phyloP scores from a whole-genome alignment of 202 grass and related monocot species.

The Carex arenaria region DNA sequence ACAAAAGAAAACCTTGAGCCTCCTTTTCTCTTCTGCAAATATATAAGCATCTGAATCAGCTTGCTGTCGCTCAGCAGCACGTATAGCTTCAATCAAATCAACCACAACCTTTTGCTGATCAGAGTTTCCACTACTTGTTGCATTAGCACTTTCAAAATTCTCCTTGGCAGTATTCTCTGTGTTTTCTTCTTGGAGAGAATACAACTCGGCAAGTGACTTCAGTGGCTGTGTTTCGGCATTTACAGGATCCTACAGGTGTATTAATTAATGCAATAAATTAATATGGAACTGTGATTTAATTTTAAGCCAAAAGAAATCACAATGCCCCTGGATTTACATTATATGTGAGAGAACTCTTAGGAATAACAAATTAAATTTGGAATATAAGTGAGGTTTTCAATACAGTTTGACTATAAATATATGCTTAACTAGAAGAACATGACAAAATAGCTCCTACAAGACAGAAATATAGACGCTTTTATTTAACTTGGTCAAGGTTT shows the following conservation, averaged over 20 bases:
- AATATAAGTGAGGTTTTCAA: not conserved
- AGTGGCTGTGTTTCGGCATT: conserved; percentile 30
- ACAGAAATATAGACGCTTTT: not conserved
- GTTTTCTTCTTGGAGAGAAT: conserved; percentile 57
- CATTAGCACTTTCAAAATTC: conserved; percentile 29
- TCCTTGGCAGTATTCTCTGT: conserved; percentile 16
- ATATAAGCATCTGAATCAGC: conserved; percentile 82
- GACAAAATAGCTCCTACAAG: conserved; percentile 10
- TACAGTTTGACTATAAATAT: not conserved
- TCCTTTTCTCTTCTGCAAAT: conserved; percentile 96
- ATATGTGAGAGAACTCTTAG: conserved; percentile 1
- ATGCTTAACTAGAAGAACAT: not conserved
- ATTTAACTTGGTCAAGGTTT: conserved; percentile 21
- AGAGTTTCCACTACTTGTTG: conserved; percentile 35
- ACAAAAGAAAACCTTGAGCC: conserved; percentile 61
- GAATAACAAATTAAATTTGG: not conserved
- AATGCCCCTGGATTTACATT: not conserved
- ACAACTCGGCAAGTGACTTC: conserved; percentile 73
- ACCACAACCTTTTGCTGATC: conserved; percentile 67
- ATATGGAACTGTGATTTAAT: not conserved
- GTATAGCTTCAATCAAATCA: conserved; percentile 88
- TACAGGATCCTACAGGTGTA: conserved; percentile 42
- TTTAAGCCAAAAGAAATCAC: conserved; percentile 7
- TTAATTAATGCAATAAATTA: conserved; percentile 3
- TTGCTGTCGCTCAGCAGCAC: conserved; percentile 85